Base-by-base conservation (phyloP, 306 rosid species). In the Cucurbita moschata region DNA sequence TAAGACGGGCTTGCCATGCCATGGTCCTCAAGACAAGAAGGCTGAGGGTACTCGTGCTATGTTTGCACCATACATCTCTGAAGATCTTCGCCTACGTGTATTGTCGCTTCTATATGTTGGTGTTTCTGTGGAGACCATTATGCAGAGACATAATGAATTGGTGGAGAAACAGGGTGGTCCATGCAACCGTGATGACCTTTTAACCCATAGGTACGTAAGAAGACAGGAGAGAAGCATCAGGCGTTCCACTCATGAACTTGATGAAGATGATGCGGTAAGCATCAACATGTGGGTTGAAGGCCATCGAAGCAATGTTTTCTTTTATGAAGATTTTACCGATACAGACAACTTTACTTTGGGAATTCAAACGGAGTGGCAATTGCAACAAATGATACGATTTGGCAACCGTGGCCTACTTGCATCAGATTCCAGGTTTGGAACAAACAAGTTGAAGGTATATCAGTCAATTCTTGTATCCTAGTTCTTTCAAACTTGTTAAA, bases 351-450 rank as follows among this genome's bases (percentile, higher is more conserved):
- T 88, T 76, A 81, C 85, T 46, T 65, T 93, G 82, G 97, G 98
- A 59, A 90, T 93, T 84, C 98, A 93, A 83, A 90, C 97, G 40
- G 97, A 90, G 78, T 90, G 97, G 98, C 97, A 90, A 58, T 86
- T 93, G 84, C 98, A 90, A 60, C 98, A 90, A 77, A 86, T 90
- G 98, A 93, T 90, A 79, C 83, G 77, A 58, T 93, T 90, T 84
- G 98, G 98, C 18, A 93, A 90, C 73, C 77, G 82, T 55, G 82
- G 87, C 80, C 88, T 93, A 62, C 79, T 93, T 74, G 90, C 89
- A 44, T 87, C 97, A n/a, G 98, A 88, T 83, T 93, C 98, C 50
- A 90, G 89, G 86, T 85, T 90, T 60, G 92, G 97, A 81, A 82
- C 96, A 66, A 85, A 90, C 82, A 93, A 90, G 86, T 77, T 93